Conservation (phyloP, 1,284 basidiomycete species). For the Gymnopus androsaceus region DNA sequence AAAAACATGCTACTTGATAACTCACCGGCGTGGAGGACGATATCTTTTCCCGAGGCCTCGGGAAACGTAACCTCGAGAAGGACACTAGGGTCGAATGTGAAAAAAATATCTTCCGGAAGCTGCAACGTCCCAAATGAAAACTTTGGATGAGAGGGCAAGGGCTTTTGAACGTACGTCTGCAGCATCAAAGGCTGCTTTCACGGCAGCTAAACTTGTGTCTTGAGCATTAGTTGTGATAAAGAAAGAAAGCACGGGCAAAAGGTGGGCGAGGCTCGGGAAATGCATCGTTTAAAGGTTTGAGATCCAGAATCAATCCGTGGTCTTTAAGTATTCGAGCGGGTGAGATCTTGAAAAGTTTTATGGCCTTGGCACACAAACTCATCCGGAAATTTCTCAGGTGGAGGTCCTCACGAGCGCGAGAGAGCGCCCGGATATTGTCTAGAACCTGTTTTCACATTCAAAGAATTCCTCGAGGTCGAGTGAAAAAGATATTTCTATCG, state of each 20-base stretch:
- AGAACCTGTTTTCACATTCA: no score
- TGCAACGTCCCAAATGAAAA: constrained; percentile 17
- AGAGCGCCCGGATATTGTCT: no score
- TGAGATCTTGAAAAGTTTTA: no score
- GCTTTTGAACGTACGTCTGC: not conserved
- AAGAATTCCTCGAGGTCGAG: no score
- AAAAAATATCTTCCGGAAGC: constrained; percentile 35
- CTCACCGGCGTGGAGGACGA: constrained; percentile 41
- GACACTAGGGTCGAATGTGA: constrained; percentile 37
- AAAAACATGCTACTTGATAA: not conserved
- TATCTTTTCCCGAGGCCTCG: constrained; percentile 38
- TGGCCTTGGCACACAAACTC: no score
- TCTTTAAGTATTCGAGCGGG: no score
- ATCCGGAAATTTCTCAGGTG: no score
- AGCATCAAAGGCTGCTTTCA: constrained; percentile 2
- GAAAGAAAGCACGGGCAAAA: not conserved
- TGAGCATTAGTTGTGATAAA: constrained; percentile 1
- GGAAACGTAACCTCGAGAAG: constrained; percentile 41
- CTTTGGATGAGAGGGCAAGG: no score
- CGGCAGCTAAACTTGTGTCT: not conserved
- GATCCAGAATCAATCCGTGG: no score
- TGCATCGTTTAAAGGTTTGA: no score
- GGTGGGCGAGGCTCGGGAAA: not conserved
- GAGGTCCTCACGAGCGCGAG: no score
- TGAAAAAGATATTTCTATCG: no score